Percentiles rank a stretch among this genome's conserved stretches.
These are phyloP conservation scores for Elaeis oleifera DNA, from an alignment of 202 grass and related monocot genomes.

Conservation along the genomic window DNA sequence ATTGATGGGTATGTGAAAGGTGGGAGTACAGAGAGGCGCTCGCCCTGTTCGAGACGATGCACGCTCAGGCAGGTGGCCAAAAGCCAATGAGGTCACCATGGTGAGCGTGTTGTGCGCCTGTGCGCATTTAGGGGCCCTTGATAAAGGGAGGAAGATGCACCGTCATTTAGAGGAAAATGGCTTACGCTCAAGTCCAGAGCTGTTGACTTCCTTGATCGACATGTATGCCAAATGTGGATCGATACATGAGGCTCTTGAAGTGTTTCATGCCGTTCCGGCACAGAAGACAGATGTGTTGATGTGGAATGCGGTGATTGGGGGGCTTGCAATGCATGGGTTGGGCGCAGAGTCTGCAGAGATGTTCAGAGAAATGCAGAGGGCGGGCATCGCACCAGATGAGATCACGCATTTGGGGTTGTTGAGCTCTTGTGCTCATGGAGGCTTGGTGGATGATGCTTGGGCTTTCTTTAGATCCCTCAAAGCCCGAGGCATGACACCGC, in stretches of 20 bases:
- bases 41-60: constrained; percentile 13
- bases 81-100: constrained; percentile 21
- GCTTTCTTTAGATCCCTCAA: constrained; percentile 19
- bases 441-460: constrained; percentile 14
- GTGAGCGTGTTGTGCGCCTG: constrained; percentile 16
- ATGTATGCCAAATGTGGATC: constrained; percentile 28
- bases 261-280: constrained; percentile 2
- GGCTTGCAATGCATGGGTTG: constrained; percentile 15
- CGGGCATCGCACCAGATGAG: constrained; percentile 8
- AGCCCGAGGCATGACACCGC: constrained; percentile 36
- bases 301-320: constrained; percentile 17
- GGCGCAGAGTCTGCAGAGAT: constrained; percentile 4
- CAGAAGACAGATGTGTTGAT: constrained; percentile 1
- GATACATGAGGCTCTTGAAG: constrained; percentile 5
- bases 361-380: constrained; percentile 3
- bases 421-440: constrained; percentile 20
- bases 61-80: neutral
- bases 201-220: constrained; percentile 17
- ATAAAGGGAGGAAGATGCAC: constrained; percentile 12
- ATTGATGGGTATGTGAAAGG: constrained; percentile 24
- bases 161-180: constrained; percentile 2
- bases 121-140: constrained; percentile 16
- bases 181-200: neutral
- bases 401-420: constrained; percentile 17
- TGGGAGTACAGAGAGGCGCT: constrained; percentile 7